Percentiles rank a stretch among this genome's conserved stretches.
phyloP scores from a whole-genome alignment of 331 rosid genomes.

The Stylosanthes scabra region DNA sequence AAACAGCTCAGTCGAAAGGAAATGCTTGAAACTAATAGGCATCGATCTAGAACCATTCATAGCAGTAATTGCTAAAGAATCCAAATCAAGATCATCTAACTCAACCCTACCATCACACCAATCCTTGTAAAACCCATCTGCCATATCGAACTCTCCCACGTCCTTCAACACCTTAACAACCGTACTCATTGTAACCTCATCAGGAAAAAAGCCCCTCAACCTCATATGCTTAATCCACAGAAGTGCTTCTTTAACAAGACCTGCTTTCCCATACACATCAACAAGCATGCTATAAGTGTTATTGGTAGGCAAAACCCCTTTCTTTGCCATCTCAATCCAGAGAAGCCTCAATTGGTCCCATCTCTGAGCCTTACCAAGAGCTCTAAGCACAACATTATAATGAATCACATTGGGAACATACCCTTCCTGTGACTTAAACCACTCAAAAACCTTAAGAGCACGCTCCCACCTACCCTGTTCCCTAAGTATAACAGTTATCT shows the following conservation, averaged over 20 bases:
- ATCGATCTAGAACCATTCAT: slow-evolving; percentile 39
- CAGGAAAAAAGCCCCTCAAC: slow-evolving; percentile 72
- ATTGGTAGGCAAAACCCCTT: slow-evolving; percentile 62
- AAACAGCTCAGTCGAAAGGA: slow-evolving; percentile 88
- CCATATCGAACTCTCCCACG: slow-evolving; percentile 72
- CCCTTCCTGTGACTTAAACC: slow-evolving; percentile 70
- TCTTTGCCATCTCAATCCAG: slow-evolving; percentile 87
- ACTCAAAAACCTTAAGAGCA: slow-evolving; percentile 63
- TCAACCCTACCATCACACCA: slow-evolving; percentile 77
- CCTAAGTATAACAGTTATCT: slow-evolving; percentile 73
- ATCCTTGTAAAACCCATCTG: slow-evolving; percentile 73
- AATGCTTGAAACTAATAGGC: slow-evolving; percentile 76
- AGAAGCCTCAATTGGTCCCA: slow-evolving; percentile 86
- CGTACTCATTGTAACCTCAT: slow-evolving; percentile 91
- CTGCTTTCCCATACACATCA: slow-evolving; percentile 86
- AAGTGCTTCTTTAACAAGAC: slow-evolving; percentile 80
- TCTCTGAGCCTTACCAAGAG: slow-evolving; percentile 74
- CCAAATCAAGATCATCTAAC: slow-evolving; percentile 70
- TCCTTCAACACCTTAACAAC: slow-evolving; percentile 86
- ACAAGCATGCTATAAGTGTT: slow-evolving; percentile 85
- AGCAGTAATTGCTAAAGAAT: slow-evolving; percentile 47
- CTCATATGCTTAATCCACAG: slow-evolving; percentile 93
- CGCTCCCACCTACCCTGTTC: slow-evolving; percentile 72
- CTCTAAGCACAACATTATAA: slow-evolving; percentile 83
- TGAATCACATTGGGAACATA: slow-evolving; percentile 83